Percentiles rank a stretch among this genome's conserved stretches.
These are phyloP conservation scores for Trametes cingulata DNA, from an alignment of 768 basidiomycete species.

Conservation along the genomic window DNA sequence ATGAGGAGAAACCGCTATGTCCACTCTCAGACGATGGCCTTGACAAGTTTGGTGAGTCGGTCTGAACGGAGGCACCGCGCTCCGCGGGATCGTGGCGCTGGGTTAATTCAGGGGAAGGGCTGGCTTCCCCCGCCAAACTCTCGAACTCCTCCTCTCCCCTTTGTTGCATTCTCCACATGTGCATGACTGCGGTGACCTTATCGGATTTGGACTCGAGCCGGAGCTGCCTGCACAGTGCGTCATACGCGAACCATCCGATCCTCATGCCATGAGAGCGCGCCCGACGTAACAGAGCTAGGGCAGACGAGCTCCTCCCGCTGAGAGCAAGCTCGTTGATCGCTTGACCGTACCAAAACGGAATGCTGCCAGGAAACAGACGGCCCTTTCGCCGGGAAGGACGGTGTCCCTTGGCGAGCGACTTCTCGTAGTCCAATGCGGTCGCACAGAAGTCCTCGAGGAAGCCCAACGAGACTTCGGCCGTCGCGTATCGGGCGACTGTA, in stretches of 20 bases:
- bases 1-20: background rate
- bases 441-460: conserved; percentile 40
- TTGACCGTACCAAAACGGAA: conserved; percentile 32
- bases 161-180: too few relatives aligned
- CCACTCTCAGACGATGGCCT: too few relatives aligned
- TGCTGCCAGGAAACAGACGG: too few relatives aligned
- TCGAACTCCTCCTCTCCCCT: too few relatives aligned
- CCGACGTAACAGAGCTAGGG: conserved; percentile 47
- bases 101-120: too few relatives aligned
- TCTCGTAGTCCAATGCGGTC: background rate
- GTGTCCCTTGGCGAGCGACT: background rate
- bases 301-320: conserved; percentile 40
- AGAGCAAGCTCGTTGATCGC: conserved; percentile 45
- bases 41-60: too few relatives aligned
- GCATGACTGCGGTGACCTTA: background rate
- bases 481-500: conserved; percentile 46
- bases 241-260: conserved; percentile 41
- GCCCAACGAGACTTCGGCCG: conserved; percentile 32
- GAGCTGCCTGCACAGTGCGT: background rate
- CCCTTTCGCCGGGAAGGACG: too few relatives aligned
- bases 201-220: background rate
- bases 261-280: conserved; percentile 31
- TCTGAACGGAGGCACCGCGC: too few relatives aligned
- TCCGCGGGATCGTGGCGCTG: too few relatives aligned
- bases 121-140: too few relatives aligned